These are phyloP conservation scores for Suillus paluster DNA, from an alignment of 768 basidiomycete species.

Conservation along the genomic window DNA sequence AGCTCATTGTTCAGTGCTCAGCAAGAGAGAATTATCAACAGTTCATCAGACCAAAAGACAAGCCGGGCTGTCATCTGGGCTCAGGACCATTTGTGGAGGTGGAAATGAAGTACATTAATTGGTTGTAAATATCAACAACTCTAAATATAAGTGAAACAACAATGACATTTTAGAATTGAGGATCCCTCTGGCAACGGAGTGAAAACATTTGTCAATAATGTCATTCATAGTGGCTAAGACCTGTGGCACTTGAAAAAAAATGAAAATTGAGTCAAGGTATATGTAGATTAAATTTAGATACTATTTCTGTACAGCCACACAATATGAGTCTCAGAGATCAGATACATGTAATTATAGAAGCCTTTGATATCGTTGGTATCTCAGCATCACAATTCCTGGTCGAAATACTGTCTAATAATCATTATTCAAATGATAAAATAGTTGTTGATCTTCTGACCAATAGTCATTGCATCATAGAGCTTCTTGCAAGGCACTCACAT, in stretches of 20 bases:
- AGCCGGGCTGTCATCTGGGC: neutral
- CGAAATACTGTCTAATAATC: neutral
- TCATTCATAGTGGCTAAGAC: constrained; percentile 9
- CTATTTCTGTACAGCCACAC: too few relatives aligned
- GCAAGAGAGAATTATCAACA: neutral
- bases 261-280: neutral
- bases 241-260: constrained; percentile 7
- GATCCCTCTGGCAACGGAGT: too few relatives aligned
- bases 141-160: neutral
- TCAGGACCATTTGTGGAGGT: neutral
- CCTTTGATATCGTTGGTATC: neutral
- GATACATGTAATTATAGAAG: neutral
- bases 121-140: neutral
- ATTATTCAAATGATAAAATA: neutral
- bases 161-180: neutral
- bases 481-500: constrained; percentile 1
- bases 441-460: neutral
- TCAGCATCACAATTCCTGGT: neutral
- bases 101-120: neutral
- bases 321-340: too few relatives aligned
- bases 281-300: too few relatives aligned
- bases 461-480: neutral
- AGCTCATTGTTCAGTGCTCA: neutral
- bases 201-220: constrained; percentile 4
- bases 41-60: neutral